phyloP scores from a whole-genome alignment of 345 rosid species.

The Streptanthus diversifolius region DNA sequence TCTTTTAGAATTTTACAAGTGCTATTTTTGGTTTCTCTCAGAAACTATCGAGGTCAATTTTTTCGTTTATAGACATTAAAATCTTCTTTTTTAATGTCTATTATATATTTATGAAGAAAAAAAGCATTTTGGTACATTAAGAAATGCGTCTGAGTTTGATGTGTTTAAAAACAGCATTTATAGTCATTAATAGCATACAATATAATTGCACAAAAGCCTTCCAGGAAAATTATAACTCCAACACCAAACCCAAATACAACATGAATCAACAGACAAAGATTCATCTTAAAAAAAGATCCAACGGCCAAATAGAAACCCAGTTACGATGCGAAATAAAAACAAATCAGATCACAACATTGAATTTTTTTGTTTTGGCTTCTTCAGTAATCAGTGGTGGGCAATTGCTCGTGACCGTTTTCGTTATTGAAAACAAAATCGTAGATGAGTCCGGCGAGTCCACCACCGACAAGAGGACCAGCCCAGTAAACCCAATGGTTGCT shows the following conservation, averaged over 20 bases:
- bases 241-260: conserved; percentile 26
- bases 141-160: too few species aligned
- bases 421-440: conserved; percentile 64
- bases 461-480: conserved; percentile 84
- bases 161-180: too few species aligned
- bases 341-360: conserved; percentile 20
- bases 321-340: conserved; percentile 4
- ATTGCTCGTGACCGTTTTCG: conserved; percentile 52
- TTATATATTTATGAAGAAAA: too few species aligned
- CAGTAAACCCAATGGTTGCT: conserved; percentile 89
- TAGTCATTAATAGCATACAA: not conserved
- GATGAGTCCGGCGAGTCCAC: conserved; percentile 80
- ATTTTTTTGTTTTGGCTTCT: conserved; percentile 1
- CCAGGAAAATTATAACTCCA: conserved; percentile 20
- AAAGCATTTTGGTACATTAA: too few species aligned
- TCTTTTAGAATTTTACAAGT: not conserved
- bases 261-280: conserved; percentile 19
- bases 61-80: not conserved
- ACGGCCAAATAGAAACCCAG: conserved; percentile 19
- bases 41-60: not conserved
- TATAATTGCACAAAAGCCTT: conserved; percentile 9
- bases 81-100: too few species aligned
- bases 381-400: conserved; percentile 68
- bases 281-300: conserved; percentile 22
- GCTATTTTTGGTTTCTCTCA: not conserved